Percentiles rank a stretch among this genome's conserved stretches.
Evolutionary conservation across 2,329 filamentous ascomycete genomes (phyloP).

Genomic region (Clonostachys chloroleuca): DNA sequence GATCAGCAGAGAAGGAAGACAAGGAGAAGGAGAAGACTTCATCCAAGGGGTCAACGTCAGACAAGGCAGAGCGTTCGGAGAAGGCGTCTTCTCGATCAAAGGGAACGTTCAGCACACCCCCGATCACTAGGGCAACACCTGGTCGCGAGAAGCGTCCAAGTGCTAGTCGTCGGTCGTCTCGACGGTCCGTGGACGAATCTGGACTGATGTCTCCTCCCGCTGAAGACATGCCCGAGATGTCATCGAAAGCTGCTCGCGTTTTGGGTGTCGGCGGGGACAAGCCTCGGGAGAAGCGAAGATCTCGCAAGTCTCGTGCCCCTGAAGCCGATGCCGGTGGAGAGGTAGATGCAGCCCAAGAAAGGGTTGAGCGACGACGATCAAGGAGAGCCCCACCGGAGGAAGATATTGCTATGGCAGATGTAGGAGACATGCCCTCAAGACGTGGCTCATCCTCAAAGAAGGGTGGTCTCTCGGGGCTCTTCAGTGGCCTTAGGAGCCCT

Average conservation of each 20-base stretch:
- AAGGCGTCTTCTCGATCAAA: conserved; percentile 40
- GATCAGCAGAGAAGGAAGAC: conserved; percentile 57
- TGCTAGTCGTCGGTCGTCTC: conserved; percentile 53
- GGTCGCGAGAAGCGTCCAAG: conserved; percentile 59
- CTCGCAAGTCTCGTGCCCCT: conserved; percentile 30
- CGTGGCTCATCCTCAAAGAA: conserved; percentile 35
- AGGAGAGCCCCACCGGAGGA: conserved; percentile 26
- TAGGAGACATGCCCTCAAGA: conserved; percentile 23
- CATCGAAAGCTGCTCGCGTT: conserved; percentile 74
- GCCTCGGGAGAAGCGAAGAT: conserved; percentile 33
- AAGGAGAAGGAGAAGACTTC: conserved; percentile 64
- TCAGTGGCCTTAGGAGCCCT: conserved; percentile 53
- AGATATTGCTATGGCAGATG: conserved; percentile 30
- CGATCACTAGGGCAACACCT: conserved; percentile 65
- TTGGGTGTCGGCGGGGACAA: conserved; percentile 60
- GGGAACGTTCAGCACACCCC: conserved; percentile 65
- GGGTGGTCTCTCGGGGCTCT: conserved; percentile 53
- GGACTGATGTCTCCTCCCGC: conserved; percentile 70
- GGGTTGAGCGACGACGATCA: conserved; percentile 23
- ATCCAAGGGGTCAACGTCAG: conserved; percentile 69
- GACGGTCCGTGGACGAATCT: conserved; percentile 63
- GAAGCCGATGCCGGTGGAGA: conserved; percentile 25
- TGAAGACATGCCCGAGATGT: conserved; percentile 60
- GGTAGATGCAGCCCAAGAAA: conserved; percentile 7
- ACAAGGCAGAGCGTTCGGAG: conserved; percentile 54